Base-by-base conservation (phyloP, 345 rosid genomes). In the Arabidopsis suecica region DNA sequence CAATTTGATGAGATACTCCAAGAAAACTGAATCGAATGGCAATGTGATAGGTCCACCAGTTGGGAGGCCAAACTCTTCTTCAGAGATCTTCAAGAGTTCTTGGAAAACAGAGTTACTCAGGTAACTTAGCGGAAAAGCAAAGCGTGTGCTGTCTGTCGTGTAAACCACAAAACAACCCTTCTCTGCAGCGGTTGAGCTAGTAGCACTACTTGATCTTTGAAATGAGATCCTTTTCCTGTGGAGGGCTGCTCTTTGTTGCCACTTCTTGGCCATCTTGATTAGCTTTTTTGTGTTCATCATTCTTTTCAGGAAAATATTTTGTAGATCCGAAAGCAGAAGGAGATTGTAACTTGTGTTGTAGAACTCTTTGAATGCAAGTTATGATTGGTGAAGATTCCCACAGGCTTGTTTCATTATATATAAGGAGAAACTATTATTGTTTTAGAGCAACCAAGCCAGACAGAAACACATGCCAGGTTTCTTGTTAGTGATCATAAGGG, bases 141-240 rank as follows among this genome's bases (percentile, higher is more conserved):
- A 79, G 10, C 78, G 67, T 9, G 2, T 16, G 45, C 37, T 44
- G 54, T 79, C 78, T 0, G 77, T 11, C 2, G 84, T 84, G 77
- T 82, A 84, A 11, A 76, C 78, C 48, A 78, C 78, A 3, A 82
- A 82, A 60, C 82, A 79, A 0, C 83, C 84, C 54, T 66, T 78
- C 13, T 66, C 78, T 60, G 4, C 30, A 0, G 41, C 9, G 0
- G n/a, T 13, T 72, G 81, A 65, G 34, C 14, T 54, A 3, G 25
- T 34, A 9, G 45, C 1, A 32, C 47, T 0, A 16, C 11, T 61
- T 25, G 77, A 70, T 5, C 61, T 77, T 0, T 61, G 66, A 1
- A 63, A 48, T 18, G 77, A 53, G 64, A 78, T 78, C 18, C 74
- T 73, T 54, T 73, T 78, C 60, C 81, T 78, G 30, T 0, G 5